phyloP scores from a whole-genome alignment of 108 stramenopile species.

The Nitzschia inconspicua region DNA sequence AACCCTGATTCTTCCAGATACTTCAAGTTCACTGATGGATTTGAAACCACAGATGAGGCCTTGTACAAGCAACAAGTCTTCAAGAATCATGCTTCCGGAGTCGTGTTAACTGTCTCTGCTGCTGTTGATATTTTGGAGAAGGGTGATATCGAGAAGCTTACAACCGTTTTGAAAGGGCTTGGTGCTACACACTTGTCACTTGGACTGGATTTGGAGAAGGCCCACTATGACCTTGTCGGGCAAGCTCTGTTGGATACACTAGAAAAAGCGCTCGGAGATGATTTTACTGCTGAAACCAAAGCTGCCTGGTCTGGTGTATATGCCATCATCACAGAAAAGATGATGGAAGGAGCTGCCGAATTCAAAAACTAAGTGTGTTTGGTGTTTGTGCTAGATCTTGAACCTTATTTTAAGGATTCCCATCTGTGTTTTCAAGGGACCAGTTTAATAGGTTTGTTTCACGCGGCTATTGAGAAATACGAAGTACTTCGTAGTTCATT shows the following conservation, averaged over 20 bases:
- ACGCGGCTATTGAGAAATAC: no score
- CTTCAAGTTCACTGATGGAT: constrained; percentile 11
- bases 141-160: constrained; percentile 8
- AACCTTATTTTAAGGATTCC: no score
- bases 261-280: constrained; percentile 33
- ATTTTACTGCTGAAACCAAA: constrained; percentile 26
- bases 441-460: no score
- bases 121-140: constrained; percentile 9
- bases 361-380: no score
- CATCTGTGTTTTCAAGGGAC: no score
- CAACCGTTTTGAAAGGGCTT: not conserved
- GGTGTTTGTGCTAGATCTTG: no score
- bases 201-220: constrained; percentile 12
- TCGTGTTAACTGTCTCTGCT: constrained; percentile 11
- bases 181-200: constrained; percentile 8
- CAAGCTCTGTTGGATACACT: constrained; percentile 25
- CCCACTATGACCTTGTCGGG: constrained; percentile 34
- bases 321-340: constrained; percentile 11
- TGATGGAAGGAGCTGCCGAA: constrained; percentile 19
- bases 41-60: constrained; percentile 13
- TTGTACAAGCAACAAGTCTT: constrained; percentile 12
- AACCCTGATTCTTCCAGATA: not conserved
- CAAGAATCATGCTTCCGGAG: constrained; percentile 15
- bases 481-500: no score
- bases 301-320: constrained; percentile 25